Evolutionary conservation across 345 rosid species (phyloP), one percentile per base, ranked within the genome.

Genomic region (Corchorus capsularis): DNA sequence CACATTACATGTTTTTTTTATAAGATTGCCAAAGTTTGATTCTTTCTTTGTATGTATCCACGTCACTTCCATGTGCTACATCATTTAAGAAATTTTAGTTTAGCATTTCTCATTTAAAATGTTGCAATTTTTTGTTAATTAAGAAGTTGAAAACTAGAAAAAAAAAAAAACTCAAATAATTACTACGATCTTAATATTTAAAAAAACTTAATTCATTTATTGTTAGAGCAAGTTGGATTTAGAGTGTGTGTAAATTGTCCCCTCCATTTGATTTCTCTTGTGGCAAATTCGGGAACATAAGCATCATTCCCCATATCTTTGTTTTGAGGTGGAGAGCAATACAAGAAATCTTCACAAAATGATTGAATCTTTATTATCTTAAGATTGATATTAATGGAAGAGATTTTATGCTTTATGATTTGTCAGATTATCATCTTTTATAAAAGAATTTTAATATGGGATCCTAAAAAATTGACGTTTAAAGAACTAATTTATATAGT

Each of bases 261-360:
- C 54, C 54, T 39, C 43, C 43, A 39, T 39, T 39, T 39, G 5
- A 39, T 14, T 14, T 53, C 27, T 17, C 8, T 19, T 20, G 20
- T 9, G 35, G 34, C 35, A 20, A 57, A 2, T 57, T 57, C 10
- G 78, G 75, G 62, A 62, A 80, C 83, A 80, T 60, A 43, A 14
- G 67, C 83, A 68, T 68, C 82, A 63, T 68, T 77, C 60, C 63
- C 80, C 74, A 64, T 71, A 81, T 81, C 71, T 65, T 79, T 81
- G 78, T 55, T 76, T 27, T 27, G 27, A 27, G 43, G 2, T 56
- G 32, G 49, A 39, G 47, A 45, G 13, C 7, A 59, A 60, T 27
- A 64, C 47, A 64, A 64, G 50, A 64, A 64, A 64, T 64, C 50
- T 64, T 47, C 47, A 14, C 1, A 39, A 63, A 64, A 64, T 41